These are phyloP conservation scores for Cephalotrichum gorgonifer DNA, from an alignment of 2,329 filamentous ascomycete genomes.

Conservation along the genomic window DNA sequence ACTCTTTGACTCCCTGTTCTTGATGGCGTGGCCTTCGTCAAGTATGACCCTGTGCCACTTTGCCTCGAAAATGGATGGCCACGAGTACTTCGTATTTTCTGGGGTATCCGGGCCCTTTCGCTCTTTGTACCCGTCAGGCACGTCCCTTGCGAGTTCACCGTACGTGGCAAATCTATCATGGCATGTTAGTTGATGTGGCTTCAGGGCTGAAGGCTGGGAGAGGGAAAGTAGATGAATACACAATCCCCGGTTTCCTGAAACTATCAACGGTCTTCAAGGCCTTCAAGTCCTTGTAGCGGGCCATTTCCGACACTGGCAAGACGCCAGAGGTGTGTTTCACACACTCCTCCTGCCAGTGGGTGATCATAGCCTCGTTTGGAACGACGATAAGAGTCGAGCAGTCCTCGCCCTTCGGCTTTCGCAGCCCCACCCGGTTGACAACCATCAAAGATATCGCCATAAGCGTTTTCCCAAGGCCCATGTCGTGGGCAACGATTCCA, in stretches of 20 bases:
- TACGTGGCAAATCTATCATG: not conserved
- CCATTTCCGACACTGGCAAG: not conserved
- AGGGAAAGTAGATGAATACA: not conserved
- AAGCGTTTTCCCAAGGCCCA: slow-evolving; percentile 62
- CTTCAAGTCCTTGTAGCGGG: not conserved
- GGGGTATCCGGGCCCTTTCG: not conserved
- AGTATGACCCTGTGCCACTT: slow-evolving; percentile 41
- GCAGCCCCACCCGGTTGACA: slow-evolving; percentile 43
- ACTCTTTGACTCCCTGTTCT: slow-evolving; percentile 30
- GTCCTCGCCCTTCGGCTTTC: not conserved
- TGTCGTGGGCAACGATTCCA: slow-evolving; percentile 49
- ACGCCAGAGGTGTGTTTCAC: not conserved
- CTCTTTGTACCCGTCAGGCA: not conserved
- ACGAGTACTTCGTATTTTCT: not conserved
- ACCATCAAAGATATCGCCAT: slow-evolving; percentile 72
- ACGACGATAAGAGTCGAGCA: not conserved
- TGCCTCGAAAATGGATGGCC: slow-evolving; percentile 14
- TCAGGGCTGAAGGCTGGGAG: not conserved
- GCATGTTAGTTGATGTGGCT: not conserved
- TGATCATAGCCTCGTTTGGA: not conserved
- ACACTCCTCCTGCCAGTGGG: not conserved
- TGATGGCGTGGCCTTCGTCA: slow-evolving; percentile 47
- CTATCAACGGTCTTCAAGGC: not conserved
- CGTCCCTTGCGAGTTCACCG: not conserved
- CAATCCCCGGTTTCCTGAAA: not conserved